Conservation (phyloP, 345 rosid species). For the Iberis pinnata region DNA sequence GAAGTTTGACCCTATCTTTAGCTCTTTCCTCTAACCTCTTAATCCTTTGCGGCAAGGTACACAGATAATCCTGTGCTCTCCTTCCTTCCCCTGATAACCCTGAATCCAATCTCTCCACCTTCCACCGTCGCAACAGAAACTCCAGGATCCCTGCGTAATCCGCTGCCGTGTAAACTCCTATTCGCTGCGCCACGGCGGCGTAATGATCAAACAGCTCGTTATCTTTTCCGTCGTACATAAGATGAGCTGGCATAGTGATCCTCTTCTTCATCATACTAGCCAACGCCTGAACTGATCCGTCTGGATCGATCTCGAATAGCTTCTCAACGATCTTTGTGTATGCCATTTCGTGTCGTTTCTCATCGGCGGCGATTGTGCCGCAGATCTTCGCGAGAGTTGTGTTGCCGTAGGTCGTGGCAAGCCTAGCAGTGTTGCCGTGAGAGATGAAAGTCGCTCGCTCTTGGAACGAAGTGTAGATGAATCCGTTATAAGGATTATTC, state of each 20-base stretch:
- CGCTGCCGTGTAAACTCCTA: slow-evolving; percentile 44
- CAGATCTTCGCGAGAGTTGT: slow-evolving; percentile 78
- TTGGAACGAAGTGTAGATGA: slow-evolving; percentile 30
- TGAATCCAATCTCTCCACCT: slow-evolving; percentile 64
- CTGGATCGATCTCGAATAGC: slow-evolving; percentile 82
- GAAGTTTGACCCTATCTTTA: slow-evolving; percentile 58
- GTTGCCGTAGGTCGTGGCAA: slow-evolving; percentile 79
- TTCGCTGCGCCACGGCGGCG: slow-evolving; percentile 55
- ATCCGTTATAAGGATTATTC: slow-evolving; percentile 83
- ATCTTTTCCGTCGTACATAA: slow-evolving; percentile 77
- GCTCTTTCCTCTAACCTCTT: slow-evolving; percentile 85
- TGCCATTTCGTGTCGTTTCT: slow-evolving; percentile 71
- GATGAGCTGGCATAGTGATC: slow-evolving; percentile 91
- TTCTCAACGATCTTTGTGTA: slow-evolving; percentile 54
- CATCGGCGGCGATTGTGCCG: slow-evolving; percentile 82
- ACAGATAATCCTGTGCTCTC: slow-evolving; percentile 78
- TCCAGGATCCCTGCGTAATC: slow-evolving; percentile 87
- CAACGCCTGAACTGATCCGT: slow-evolving; percentile 60
- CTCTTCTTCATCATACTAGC: slow-evolving; percentile 98
- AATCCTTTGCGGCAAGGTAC: slow-evolving; percentile 61
- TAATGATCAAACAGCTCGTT: slow-evolving; percentile 69
- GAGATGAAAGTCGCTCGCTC: slow-evolving; percentile 96
- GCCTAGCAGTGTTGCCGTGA: slow-evolving; percentile 92
- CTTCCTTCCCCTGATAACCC: slow-evolving; percentile 81
- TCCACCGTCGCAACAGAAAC: slow-evolving; percentile 71